Conservation (phyloP, 2,329 filamentous ascomycete species). For the Colletotrichum brevisporum region DNA sequence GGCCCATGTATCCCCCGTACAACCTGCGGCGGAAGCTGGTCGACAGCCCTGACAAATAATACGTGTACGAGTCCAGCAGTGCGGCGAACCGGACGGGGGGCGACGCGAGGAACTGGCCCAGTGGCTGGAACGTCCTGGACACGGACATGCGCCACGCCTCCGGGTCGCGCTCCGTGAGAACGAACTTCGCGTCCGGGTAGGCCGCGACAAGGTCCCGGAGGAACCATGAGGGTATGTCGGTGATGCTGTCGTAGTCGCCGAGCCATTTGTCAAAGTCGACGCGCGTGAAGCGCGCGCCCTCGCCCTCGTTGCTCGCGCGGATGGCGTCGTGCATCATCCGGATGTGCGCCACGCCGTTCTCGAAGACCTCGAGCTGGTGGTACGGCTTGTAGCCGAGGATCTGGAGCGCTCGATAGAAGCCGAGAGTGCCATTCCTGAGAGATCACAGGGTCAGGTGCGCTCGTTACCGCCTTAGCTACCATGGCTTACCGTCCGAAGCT, state of each 20-base stretch:
- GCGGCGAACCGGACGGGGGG: conserved; percentile 5
- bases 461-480: no score
- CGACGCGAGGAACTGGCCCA: conserved; percentile 26
- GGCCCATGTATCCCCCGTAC: conserved; percentile 7
- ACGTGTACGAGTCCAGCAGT: conserved; percentile 19
- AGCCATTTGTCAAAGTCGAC: conserved; percentile 58
- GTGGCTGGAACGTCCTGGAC: conserved; percentile 43
- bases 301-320: conserved; percentile 46
- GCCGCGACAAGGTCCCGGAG: conserved; percentile 47
- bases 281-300: conserved; percentile 49
- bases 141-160: conserved; percentile 50
- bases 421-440: conserved; percentile 52
- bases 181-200: conserved; percentile 53
- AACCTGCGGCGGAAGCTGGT: conserved; percentile 1
- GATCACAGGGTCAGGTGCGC: not conserved
- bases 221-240: conserved; percentile 45
- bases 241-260: conserved; percentile 50
- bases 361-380: conserved; percentile 52
- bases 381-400: conserved; percentile 53
- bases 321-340: conserved; percentile 50
- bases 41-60: conserved; percentile 14
- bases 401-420: conserved; percentile 51
- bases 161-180: conserved; percentile 51
- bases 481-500: conserved; percentile 53
- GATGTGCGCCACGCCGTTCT: conserved; percentile 43